phyloP scores from a whole-genome alignment of 108 stramenopile genomes.

The Nannochloropsis gaditana region DNA sequence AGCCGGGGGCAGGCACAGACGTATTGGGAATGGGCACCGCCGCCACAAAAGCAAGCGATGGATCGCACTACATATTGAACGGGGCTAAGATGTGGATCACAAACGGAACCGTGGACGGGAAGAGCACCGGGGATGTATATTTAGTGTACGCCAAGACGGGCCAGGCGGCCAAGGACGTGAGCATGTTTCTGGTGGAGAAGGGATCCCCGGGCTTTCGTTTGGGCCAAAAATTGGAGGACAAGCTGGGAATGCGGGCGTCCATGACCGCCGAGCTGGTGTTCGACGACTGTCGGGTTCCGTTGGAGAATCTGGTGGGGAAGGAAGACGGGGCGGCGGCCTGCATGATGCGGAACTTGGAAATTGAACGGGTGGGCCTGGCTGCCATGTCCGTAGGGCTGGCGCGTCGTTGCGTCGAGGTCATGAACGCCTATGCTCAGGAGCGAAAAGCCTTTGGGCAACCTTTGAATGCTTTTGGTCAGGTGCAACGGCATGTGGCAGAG shows the following conservation, averaged over 20 bases:
- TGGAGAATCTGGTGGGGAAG: conserved; percentile 75
- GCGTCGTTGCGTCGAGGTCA: conserved; percentile 79
- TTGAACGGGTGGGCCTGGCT: conserved; percentile 89
- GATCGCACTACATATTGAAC: conserved; percentile 65
- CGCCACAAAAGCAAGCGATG: conserved; percentile 58
- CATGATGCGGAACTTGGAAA: conserved; percentile 99
- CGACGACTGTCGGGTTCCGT: conserved; percentile 69
- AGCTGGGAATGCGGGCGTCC: conserved; percentile 85
- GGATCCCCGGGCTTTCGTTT: conserved; percentile 86
- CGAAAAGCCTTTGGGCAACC: conserved; percentile 82
- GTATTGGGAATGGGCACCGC: conserved; percentile 89
- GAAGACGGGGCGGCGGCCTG: conserved; percentile 81
- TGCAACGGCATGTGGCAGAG: conserved; percentile 82
- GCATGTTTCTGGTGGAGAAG: conserved; percentile 92
- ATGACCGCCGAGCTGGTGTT: conserved; percentile 96
- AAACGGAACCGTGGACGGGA: conserved; percentile 85
- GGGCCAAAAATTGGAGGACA: conserved; percentile 92
- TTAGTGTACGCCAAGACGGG: conserved; percentile 93
- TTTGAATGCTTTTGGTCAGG: conserved; percentile 82
- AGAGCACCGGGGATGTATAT: conserved; percentile 80
- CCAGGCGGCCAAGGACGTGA: conserved; percentile 44
- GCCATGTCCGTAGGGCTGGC: conserved; percentile 94
- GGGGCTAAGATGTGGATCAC: conserved; percentile 99
- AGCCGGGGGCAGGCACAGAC: conserved; percentile 94
- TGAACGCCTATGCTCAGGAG: conserved; percentile 78